phyloP scores from a whole-genome alignment of 2,329 filamentous ascomycete species.

The Ceratocystis destructans region DNA sequence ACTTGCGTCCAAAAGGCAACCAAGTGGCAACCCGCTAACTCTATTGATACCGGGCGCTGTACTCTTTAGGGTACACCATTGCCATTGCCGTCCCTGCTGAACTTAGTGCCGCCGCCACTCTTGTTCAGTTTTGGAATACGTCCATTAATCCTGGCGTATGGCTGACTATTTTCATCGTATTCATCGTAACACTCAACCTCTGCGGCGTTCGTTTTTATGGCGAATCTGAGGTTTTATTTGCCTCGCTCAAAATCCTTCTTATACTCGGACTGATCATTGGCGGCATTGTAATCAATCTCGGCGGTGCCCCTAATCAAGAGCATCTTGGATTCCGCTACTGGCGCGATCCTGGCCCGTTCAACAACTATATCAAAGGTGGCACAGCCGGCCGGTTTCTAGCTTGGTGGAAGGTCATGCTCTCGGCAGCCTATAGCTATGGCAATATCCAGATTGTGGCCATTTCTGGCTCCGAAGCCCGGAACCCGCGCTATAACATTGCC shows the following conservation, averaged over 20 bases:
- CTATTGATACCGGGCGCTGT: conserved; percentile 11
- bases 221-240: conserved; percentile 37
- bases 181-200: conserved; percentile 28
- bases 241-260: conserved; percentile 32
- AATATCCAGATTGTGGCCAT: conserved; percentile 21
- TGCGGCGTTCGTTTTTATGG: conserved; percentile 32
- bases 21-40: too few relatives aligned
- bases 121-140: conserved; percentile 28
- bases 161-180: conserved; percentile 27
- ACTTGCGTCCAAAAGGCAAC: too few relatives aligned
- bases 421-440: conserved; percentile 30
- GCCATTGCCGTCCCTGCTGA: conserved; percentile 29
- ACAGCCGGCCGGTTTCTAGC: conserved; percentile 29
- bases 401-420: conserved; percentile 29
- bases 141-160: conserved; percentile 29
- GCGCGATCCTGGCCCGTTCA: conserved; percentile 32
- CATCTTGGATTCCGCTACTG: conserved; percentile 34
- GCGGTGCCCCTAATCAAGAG: conserved; percentile 28
- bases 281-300: conserved; percentile 29
- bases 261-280: conserved; percentile 30
- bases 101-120: conserved; percentile 28
- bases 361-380: conserved; percentile 26
- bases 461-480: conserved; percentile 22
- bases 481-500: conserved; percentile 22
- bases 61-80: conserved; percentile 36